Evolutionary conservation across 176 grass and related monocot genomes (phyloP).

Genomic region (Aegilops speltoides): DNA sequence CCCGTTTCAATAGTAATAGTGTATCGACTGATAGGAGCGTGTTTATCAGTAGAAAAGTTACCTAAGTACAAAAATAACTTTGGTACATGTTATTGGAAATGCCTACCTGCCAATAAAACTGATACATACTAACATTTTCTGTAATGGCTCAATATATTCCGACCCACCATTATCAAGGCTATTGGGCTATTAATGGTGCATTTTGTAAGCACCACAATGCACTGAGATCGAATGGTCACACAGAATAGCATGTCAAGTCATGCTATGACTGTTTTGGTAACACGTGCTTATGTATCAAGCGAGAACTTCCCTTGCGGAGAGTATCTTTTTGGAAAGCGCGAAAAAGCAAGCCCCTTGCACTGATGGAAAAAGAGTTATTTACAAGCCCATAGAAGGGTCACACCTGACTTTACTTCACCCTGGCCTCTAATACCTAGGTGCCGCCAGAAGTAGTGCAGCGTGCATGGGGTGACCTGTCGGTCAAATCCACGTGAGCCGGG

Average conservation of each 20-base stretch:
- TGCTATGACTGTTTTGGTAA: not conserved
- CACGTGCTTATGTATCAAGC: not conserved
- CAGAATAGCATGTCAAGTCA: not conserved
- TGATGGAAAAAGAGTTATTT: too few relatives aligned
- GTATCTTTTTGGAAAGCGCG: not conserved
- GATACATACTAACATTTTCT: not conserved
- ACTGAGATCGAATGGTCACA: not conserved
- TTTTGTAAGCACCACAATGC: not conserved
- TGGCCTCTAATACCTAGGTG: too few relatives aligned
- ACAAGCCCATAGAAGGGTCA: too few relatives aligned
- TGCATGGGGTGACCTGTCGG: too few relatives aligned
- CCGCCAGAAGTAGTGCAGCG: too few relatives aligned
- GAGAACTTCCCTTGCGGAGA: not conserved
- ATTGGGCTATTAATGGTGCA: not conserved
- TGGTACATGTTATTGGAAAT: not conserved
- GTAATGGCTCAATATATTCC: not conserved
- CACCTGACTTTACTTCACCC: too few relatives aligned
- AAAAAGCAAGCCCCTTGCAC: too few relatives aligned
- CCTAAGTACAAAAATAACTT: not conserved
- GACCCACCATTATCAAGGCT: not conserved
- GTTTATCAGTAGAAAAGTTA: constrained; percentile 3
- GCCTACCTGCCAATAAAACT: constrained; percentile 12
- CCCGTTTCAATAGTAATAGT: not conserved
- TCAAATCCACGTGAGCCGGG: too few relatives aligned
- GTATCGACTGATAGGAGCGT: not conserved